These are phyloP conservation scores for Mycena citricolor DNA, from an alignment of 1,284 basidiomycete species.

Conservation along the genomic window DNA sequence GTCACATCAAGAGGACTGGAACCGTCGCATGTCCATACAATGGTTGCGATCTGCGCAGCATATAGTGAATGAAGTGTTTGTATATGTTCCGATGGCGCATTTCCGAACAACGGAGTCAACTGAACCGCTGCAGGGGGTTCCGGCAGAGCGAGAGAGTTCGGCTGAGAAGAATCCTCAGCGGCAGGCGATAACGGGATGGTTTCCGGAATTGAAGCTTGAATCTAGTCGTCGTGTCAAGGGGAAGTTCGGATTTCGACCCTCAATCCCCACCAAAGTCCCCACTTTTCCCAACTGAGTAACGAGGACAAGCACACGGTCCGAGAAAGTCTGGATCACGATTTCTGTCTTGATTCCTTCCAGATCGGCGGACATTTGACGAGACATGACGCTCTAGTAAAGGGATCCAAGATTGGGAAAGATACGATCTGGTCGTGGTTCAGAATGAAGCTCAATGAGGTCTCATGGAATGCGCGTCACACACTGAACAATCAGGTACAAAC, in stretches of 20 bases:
- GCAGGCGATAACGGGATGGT: slow-evolving; percentile 57
- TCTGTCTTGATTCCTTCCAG: slow-evolving; percentile 68
- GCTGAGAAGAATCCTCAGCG: slow-evolving; percentile 36
- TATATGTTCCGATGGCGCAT: slow-evolving; percentile 58
- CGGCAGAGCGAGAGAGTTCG: slow-evolving; percentile 50
- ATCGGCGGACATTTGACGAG: slow-evolving; percentile 41
- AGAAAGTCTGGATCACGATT: slow-evolving; percentile 73
- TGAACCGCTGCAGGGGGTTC: slow-evolving; percentile 71
- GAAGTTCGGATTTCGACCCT: slow-evolving; percentile 10
- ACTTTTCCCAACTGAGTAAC: slow-evolving; percentile 88
- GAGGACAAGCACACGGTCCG: slow-evolving; percentile 78
- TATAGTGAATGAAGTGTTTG: slow-evolving; percentile 81
- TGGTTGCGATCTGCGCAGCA: slow-evolving; percentile 81
- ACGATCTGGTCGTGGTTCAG: neutral
- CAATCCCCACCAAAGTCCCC: slow-evolving; percentile 68
- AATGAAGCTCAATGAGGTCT: neutral
- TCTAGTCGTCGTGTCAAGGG: slow-evolving; percentile 49
- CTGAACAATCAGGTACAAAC: slow-evolving; percentile 48
- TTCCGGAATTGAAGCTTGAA: slow-evolving; percentile 77
- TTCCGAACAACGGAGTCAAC: slow-evolving; percentile 77
- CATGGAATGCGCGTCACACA: slow-evolving; percentile 45
- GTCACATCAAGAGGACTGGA: slow-evolving; percentile 38
- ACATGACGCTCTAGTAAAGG: no score
- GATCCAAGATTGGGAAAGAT: neutral
- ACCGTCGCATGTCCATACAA: slow-evolving; percentile 68